A percentile compares a stretch with the other conserved stretches of the same genome.
Conservation (phyloP, 2,329 filamentous ascomycete genomes). For the Aspergillus pseudotamarii region DNA sequence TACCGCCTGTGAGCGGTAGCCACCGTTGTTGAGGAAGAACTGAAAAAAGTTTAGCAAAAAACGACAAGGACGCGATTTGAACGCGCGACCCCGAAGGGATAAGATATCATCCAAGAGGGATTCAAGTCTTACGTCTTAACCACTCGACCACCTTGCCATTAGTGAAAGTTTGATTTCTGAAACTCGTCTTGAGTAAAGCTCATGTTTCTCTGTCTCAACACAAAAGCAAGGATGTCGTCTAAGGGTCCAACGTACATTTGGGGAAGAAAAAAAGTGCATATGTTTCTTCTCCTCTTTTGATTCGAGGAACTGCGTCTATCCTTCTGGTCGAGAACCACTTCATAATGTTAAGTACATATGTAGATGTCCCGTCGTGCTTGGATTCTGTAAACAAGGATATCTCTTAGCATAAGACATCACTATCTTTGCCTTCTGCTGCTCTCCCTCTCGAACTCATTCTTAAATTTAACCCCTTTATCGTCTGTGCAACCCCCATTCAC, state of each 20-base stretch:
- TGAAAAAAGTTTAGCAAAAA: background rate
- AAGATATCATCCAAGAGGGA: background rate
- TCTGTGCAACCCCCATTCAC: too few relatives aligned
- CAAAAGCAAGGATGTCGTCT: too few relatives aligned
- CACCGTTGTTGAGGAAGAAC: too few relatives aligned
- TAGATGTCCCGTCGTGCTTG: background rate
- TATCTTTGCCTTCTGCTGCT: background rate
- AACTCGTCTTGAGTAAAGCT: too few relatives aligned
- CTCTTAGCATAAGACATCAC: background rate
- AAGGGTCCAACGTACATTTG: background rate
- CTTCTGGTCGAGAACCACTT: background rate
- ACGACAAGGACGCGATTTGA: constrained; percentile 10
- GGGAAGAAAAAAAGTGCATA: background rate
- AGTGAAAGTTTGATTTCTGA: accelerated
- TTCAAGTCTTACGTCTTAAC: background rate
- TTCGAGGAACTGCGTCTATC: background rate
- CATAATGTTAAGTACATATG: background rate
- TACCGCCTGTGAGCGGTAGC: too few relatives aligned
- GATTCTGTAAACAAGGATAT: background rate
- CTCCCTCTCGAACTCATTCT: background rate
- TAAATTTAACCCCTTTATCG: too few relatives aligned
- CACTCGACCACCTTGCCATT: background rate
- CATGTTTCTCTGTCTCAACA: too few relatives aligned
- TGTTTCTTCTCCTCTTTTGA: background rate
- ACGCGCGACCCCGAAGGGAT: constrained; percentile 9